Percentiles rank a stretch among this genome's conserved stretches.
phyloP scores from a whole-genome alignment of 768 basidiomycete genomes.

The Mycena rebaudengoi region DNA sequence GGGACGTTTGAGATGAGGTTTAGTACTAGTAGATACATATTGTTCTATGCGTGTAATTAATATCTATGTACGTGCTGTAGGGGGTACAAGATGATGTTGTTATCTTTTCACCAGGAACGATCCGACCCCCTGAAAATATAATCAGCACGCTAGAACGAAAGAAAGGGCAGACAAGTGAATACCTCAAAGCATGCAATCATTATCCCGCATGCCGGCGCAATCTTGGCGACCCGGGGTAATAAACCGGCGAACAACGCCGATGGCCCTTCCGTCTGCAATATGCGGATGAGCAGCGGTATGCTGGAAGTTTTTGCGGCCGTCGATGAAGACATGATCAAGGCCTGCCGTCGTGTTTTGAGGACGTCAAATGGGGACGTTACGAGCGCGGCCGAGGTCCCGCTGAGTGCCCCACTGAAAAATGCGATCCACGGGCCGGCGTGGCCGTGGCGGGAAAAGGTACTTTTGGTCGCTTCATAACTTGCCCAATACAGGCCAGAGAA shows the following conservation, averaged over 20 bases:
- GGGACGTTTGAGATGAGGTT: slow-evolving; percentile 71
- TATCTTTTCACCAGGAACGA: slow-evolving; percentile 52
- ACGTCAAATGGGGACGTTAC: slow-evolving; percentile 97
- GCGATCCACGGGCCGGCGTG: slow-evolving; percentile 71
- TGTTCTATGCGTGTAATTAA: slow-evolving; percentile 22
- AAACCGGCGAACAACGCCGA: slow-evolving; percentile 86
- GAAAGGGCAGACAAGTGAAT: slow-evolving; percentile 32
- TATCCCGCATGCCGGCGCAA: slow-evolving; percentile 96
- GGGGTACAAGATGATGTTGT: slow-evolving; percentile 41
- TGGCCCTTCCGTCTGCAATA: slow-evolving; percentile 81
- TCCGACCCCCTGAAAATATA: slow-evolving; percentile 62
- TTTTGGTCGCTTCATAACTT: slow-evolving; percentile 88
- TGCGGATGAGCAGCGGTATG: slow-evolving; percentile 70
- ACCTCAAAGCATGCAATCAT: slow-evolving; percentile 98
- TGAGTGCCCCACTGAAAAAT: slow-evolving; percentile 90
- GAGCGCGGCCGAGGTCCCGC: slow-evolving; percentile 87
- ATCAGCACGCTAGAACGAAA: slow-evolving; percentile 19
- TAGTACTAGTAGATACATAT: slow-evolving; percentile 26
- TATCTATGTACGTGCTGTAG: slow-evolving; percentile 33
- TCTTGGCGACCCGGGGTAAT: slow-evolving; percentile 90
- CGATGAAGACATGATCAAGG: slow-evolving; percentile 72
- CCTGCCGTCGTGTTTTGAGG: slow-evolving; percentile 93
- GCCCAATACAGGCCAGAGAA: slow-evolving; percentile 99
- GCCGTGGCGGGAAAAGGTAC: slow-evolving; percentile 60
- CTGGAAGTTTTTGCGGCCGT: slow-evolving; percentile 55